Base-by-base conservation (phyloP, 805 yeast species). In the Yamadazyma tumulicola region DNA sequence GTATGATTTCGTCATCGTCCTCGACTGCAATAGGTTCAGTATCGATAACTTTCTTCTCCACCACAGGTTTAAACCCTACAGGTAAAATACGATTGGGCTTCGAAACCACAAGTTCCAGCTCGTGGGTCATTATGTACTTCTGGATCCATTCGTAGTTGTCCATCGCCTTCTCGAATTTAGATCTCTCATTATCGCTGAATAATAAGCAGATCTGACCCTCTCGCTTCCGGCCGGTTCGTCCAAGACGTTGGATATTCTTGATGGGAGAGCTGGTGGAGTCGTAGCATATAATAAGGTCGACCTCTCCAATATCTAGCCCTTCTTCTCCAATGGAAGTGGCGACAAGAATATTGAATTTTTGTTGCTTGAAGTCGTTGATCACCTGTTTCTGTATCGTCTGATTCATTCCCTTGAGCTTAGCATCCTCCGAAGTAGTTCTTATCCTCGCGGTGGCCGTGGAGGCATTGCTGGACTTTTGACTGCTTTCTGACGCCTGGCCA, bases 271-370 rank as follows among this genome's bases (percentile, higher is more conserved):
- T 72, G 0, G 97, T 88, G 0, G 96, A 85, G 51, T 93, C 98
- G 59, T 79, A 93, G 53, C 96, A 89, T 6, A 93, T 72, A 46
- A 93, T 91, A 48, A 93, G 55, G 57, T 93, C 98, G 34, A 93
- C 99, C 55, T 94, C 97, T 20, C 98, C 98, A 46, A 93, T 94
- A 66, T 93, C 98, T 45, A 93, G 70, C 29, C 99, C 99, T 67
- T 93, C 99, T 56, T 93, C 99, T 30, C 97, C 99, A 52, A 93
- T 91, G 0, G 96, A 88, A 0, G 99, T 93, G 4, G 97, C 96
- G 5, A 93, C 96, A 14, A 93, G 62, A 6, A 86, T 78, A 52
- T 93, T 94, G 49, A 76, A 75, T 1, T 59, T 67, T 6, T 95
- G 96, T 0, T 58, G 50, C 48, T 81, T 85, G 60, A 93, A 93